phyloP scores from a whole-genome alignment of 2,329 filamentous ascomycete genomes.

The Exophiala calicioides region DNA sequence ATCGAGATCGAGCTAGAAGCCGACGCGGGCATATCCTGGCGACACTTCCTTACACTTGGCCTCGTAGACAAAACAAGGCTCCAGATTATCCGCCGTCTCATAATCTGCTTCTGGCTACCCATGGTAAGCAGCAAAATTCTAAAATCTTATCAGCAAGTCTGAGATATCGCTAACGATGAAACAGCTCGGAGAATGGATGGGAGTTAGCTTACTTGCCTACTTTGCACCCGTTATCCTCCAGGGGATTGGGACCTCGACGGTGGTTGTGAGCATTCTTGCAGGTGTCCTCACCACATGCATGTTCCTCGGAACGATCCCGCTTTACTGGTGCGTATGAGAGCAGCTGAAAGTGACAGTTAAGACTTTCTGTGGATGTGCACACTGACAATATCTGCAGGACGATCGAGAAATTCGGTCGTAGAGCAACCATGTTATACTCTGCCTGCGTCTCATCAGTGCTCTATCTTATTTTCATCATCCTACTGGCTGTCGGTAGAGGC shows the following conservation, averaged over 20 bases:
- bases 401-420: constrained; percentile 3
- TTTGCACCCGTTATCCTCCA: background rate
- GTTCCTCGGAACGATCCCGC: constrained; percentile 3
- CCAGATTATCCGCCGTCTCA: constrained; percentile 20
- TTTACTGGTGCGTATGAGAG: constrained; percentile 1
- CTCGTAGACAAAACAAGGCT: constrained; percentile 21
- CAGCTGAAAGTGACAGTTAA: too few species aligned
- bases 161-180: too few species aligned
- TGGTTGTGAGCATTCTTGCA: background rate
- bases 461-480: constrained; percentile 5
- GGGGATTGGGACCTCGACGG: background rate
- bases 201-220: background rate
- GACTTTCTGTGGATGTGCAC: background rate
- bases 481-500: background rate
- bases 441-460: background rate
- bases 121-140: too few species aligned
- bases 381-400: constrained; percentile 1
- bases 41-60: constrained; percentile 16
- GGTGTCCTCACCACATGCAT: background rate
- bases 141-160: too few species aligned
- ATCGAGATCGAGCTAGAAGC: constrained; percentile 26
- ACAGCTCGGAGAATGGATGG: constrained; percentile 13
- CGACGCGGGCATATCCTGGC: constrained; percentile 18
- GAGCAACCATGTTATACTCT: constrained; percentile 2
- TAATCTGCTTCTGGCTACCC: constrained; percentile 24